Evolutionary conservation across 1,284 basidiomycete genomes (phyloP), one percentile per base, ranked within the genome.

Genomic region (Cystobasidium pallidum): DNA sequence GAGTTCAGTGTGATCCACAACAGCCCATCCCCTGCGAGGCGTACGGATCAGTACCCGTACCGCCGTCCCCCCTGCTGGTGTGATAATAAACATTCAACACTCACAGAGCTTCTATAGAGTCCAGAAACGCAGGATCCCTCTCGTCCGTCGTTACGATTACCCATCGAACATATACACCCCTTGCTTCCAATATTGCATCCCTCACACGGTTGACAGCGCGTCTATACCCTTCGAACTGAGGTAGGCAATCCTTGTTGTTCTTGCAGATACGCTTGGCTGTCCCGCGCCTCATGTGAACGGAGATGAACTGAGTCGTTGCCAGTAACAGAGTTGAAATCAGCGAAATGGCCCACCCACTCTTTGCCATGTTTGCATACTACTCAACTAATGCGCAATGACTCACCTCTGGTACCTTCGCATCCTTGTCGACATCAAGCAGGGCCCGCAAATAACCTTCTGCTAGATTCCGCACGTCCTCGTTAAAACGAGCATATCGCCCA

Each of bases 251-350:
- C 15, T 24, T 17, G 19, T 45, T 41, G 26, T 58, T 47, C 7
- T 41, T 47, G 58, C 66, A 73, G 17, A 52, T 49, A 2, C 52
- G 51, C 24, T 49, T 61, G 26, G 71, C 66, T 26, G 72, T 70
- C n/a, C 74, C 70, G 0, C 66, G 41, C 11, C 74, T 64, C n/a
- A 75, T 57, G 49, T 75, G 74, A 0, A 75, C 63, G 8, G 66
- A 66, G 45, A 75, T 30, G 34, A 73, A 41, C 61, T 66, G 49
- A 21, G 19, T n/a, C n/a, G 6, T 8, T 47, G n/a, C 13, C 6
- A 51, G n/a, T n/a, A 8, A 45, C 11, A 45, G 43, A 45, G 39
- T 8, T 7, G 39, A 15, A 41, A 41, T 8, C 8, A 41, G 39
- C 45, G 6, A 47, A 6, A 13, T 47, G n/a, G 10, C 19, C 45